These are phyloP conservation scores for Solanum ossicruentum DNA, from an alignment of 257 asterid species.

Conservation along the genomic window DNA sequence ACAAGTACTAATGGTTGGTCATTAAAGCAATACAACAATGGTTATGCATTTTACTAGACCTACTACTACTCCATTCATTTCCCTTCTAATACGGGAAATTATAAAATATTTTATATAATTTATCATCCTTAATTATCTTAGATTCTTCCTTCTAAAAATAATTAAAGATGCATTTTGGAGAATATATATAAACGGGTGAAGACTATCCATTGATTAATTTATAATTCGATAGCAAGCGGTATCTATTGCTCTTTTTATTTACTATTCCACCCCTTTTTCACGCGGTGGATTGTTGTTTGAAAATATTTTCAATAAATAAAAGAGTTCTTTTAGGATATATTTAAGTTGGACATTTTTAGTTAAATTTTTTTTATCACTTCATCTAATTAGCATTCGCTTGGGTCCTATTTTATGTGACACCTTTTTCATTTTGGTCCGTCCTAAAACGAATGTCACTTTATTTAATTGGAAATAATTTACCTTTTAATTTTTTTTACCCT, in stretches of 20 bases:
- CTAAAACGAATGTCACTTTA: no score
- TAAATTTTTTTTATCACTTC: no score
- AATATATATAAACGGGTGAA: not conserved
- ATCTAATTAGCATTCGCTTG: no score
- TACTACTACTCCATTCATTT: not conserved
- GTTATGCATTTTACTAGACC: slow-evolving; percentile 3
- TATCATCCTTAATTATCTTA: not conserved
- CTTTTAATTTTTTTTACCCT: no score
- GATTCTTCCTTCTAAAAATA: not conserved
- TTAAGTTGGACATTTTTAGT: no score
- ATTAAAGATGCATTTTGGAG: not conserved
- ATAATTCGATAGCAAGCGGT: not conserved
- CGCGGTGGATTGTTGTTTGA: not conserved
- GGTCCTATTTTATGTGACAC: no score
- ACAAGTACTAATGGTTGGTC: not conserved
- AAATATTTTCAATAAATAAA: no score
- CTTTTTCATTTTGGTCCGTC: rapidly evolving
- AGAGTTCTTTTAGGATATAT: not conserved
- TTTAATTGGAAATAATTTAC: no score
- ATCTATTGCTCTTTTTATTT: not conserved
- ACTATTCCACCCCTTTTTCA: not conserved
- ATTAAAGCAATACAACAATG: not conserved
- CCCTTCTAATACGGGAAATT: not conserved
- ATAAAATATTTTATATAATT: no score
- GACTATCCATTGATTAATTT: not conserved